Conservation (phyloP, 805 yeast genomes). For the Cyberlindnera mrakii region DNA sequence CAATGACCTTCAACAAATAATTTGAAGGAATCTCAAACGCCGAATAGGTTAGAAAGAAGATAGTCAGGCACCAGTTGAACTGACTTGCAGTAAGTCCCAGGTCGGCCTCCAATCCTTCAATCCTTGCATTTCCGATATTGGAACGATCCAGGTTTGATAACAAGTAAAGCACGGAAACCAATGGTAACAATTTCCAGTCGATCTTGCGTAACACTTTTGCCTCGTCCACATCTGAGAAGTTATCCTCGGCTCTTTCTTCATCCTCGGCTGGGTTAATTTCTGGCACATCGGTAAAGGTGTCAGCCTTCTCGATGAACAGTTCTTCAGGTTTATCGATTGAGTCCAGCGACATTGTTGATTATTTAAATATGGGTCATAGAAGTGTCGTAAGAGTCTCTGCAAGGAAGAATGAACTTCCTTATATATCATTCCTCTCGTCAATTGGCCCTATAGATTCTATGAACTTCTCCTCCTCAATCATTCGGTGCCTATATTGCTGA, state of each 20-base stretch:
- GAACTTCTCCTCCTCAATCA: too few relatives aligned
- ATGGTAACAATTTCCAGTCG: conserved; percentile 13
- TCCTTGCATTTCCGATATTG: conserved; percentile 6
- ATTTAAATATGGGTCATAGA: too few relatives aligned
- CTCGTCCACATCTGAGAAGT: conserved; percentile 10
- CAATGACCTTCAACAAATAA: conserved; percentile 10
- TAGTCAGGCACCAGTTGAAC: conserved; percentile 12
- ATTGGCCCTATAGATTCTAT: too few relatives aligned
- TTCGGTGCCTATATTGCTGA: too few relatives aligned
- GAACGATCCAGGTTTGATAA: conserved; percentile 15
- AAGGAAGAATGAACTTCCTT: too few relatives aligned
- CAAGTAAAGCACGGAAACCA: conserved; percentile 10
- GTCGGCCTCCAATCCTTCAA: conserved; percentile 5
- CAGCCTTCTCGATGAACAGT: conserved; percentile 1
- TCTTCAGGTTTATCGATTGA: conserved; percentile 3
- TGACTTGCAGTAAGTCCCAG: conserved; percentile 9
- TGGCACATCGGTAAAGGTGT: neutral
- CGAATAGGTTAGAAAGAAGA: conserved; percentile 13
- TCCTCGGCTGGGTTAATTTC: neutral
- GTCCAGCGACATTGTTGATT: neutral
- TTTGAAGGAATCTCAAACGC: conserved; percentile 16
- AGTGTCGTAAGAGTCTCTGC: too few relatives aligned
- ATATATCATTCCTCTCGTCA: too few relatives aligned
- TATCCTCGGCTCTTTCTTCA: neutral
- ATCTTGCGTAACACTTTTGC: conserved; percentile 11